Base-by-base conservation (phyloP, 768 basidiomycete genomes). In the Phylloporus sp. region DNA sequence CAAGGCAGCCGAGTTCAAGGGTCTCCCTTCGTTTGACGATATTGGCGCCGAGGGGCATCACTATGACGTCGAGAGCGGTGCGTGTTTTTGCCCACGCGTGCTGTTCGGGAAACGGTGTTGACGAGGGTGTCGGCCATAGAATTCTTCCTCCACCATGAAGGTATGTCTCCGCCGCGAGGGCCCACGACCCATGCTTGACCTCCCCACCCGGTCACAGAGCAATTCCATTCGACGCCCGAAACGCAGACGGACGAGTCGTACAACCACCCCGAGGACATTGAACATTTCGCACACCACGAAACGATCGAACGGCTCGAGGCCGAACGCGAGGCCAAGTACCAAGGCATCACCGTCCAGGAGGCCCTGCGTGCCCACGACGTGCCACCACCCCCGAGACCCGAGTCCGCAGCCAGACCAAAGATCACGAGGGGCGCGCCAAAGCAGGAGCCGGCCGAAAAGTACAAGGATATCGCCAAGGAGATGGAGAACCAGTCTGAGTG, bases 81-180 rank as follows among this genome's bases (percentile, higher is more conserved):
- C 56, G 85, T 69, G 14, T 22, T 13, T 17, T 42, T 27, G 9
- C n/a, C n/a, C n/a, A n/a, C n/a, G n/a, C n/a, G n/a, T n/a, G n/a
- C n/a, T n/a, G n/a, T n/a, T n/a, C n/a, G n/a, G n/a, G 24, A 20
- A 24, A 36, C 17, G 2, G 6, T 34, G 1, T 34, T 11, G 15
- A 24, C 22, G 9, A 5, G 13, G 17, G 32, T 42, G 22, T 32
- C 9, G 23, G 27, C 35, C 5, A 18, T 43, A 87, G 89, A 95
- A 68, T 94, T 94, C 71, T 94, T 93, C 78, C 74, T 94, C 38
- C 94, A 98, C 61, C 96, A 99, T 68, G 96, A 99, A 81, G 94
- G 92, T 85, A 49, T 59, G 69, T 55, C 29, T 31, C 29, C 29
- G 14, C 29, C 14, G 29, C 14, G n/a, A n/a, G n/a, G n/a, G n/a